Evolutionary conservation across 208 protist genomes (phyloP).

Genomic region (Jaenimonas drosophilae): DNA sequence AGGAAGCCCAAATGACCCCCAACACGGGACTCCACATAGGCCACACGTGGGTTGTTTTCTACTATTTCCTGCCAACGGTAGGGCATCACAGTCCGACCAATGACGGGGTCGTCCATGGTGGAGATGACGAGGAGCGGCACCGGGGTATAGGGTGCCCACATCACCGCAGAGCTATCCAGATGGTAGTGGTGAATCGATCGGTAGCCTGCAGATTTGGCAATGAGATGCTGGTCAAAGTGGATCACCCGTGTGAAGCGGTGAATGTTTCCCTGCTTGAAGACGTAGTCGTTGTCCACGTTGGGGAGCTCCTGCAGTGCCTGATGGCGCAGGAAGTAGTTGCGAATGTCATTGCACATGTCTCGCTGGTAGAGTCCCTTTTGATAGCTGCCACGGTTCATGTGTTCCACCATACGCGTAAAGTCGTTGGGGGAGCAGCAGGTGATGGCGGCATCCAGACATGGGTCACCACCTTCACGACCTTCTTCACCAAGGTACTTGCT

Average conservation of each 20-base stretch:
- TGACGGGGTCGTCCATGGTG: slow-evolving; percentile 40
- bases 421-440: slow-evolving; percentile 37
- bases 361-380: slow-evolving; percentile 29
- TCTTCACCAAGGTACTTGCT: slow-evolving; percentile 60
- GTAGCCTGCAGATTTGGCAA: slow-evolving; percentile 30
- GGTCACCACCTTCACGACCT: slow-evolving; percentile 17
- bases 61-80: slow-evolving; percentile 30
- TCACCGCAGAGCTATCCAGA: slow-evolving; percentile 20
- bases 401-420: slow-evolving; percentile 26
- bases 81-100: slow-evolving; percentile 18
- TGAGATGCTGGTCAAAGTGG: slow-evolving; percentile 46
- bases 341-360: slow-evolving; percentile 29
- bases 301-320: slow-evolving; percentile 22
- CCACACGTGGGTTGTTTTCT: slow-evolving; percentile 24
- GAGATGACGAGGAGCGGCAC: slow-evolving; percentile 30
- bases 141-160: slow-evolving; percentile 25
- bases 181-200: slow-evolving; percentile 42
- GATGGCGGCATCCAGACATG: slow-evolving; percentile 23
- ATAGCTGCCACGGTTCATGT: slow-evolving; percentile 29
- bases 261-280: slow-evolving; percentile 22
- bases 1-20: slow-evolving; percentile 61
- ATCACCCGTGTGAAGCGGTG: slow-evolving; percentile 19
- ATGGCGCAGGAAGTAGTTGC: slow-evolving; percentile 32
- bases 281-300: slow-evolving; percentile 23
- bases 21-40: slow-evolving; percentile 26